phyloP scores from a whole-genome alignment of 2,329 filamentous ascomycete species.

The Scedosporium dehoogii region DNA sequence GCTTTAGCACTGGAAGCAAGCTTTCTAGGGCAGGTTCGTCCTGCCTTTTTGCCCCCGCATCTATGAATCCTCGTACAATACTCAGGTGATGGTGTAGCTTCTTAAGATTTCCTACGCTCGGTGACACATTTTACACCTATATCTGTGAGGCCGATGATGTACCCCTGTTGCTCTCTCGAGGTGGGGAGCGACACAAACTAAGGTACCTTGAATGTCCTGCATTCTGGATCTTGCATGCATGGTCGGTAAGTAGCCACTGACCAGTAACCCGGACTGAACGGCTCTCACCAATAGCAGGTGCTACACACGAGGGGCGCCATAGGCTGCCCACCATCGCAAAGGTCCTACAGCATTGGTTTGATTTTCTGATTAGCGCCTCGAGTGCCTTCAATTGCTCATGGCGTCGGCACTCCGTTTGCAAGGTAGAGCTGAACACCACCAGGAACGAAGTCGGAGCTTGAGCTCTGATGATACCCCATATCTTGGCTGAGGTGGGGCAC shows the following conservation, averaged over 20 bases:
- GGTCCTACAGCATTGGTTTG: neutral
- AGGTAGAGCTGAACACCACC: no score
- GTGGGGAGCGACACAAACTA: neutral
- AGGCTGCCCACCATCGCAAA: neutral
- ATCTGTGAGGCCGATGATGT: neutral
- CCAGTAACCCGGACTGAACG: neutral
- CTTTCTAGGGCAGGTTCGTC: neutral
- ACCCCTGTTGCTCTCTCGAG: neutral
- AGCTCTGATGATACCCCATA: no score
- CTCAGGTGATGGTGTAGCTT: conserved; percentile 4
- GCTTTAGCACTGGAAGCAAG: neutral
- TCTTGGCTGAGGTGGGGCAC: no score
- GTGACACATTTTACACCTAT: neutral
- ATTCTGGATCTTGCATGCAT: conserved; percentile 2
- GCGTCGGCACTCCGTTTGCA: no score
- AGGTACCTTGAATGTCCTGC: neutral
- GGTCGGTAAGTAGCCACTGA: neutral
- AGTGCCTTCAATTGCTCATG: no score
- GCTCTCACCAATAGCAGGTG: neutral
- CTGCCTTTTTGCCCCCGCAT: neutral
- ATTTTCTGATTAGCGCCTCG: no score
- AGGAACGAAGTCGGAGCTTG: no score
- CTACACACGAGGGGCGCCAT: neutral
- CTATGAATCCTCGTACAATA: conserved; percentile 1
- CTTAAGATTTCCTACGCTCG: neutral